Evolutionary conservation across 306 rosid genomes (phyloP).

Genomic region (Neltuma alba): DNA sequence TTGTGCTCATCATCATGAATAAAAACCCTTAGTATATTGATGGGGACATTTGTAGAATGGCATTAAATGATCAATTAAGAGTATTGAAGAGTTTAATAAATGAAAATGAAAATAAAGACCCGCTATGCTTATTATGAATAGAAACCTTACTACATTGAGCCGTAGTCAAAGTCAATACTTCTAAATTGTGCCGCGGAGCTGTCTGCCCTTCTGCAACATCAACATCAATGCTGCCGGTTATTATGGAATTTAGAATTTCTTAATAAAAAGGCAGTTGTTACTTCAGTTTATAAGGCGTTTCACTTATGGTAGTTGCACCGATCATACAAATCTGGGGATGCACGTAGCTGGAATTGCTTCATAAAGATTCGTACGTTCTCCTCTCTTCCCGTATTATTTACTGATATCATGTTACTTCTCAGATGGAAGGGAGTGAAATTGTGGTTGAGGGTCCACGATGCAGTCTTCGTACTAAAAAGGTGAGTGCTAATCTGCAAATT

Average conservation of each 20-base stretch:
- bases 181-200: background rate
- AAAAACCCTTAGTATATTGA: background rate
- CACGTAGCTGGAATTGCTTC: slow-evolving; percentile 6
- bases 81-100: background rate
- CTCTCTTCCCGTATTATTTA: background rate
- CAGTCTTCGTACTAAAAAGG: slow-evolving; percentile 92
- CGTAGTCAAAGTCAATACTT: background rate
- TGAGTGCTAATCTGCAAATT: slow-evolving; percentile 30
- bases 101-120: background rate
- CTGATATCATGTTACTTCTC: slow-evolving; percentile 28
- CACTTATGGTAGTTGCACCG: background rate
- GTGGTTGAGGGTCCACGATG: slow-evolving; percentile 98
- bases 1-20: slow-evolving; percentile 5
- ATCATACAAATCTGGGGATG: slow-evolving; percentile 9
- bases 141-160: background rate
- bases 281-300: background rate
- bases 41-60: background rate
- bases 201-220: background rate
- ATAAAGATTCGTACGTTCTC: background rate
- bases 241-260: background rate
- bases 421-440: slow-evolving; percentile 91
- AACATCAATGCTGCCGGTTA: background rate
- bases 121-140: background rate
- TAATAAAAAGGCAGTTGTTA: background rate
- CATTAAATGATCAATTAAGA: background rate